phyloP scores from a whole-genome alignment of 129 eudicot genomes.

The Chrysanthemum lavandulifolium region DNA sequence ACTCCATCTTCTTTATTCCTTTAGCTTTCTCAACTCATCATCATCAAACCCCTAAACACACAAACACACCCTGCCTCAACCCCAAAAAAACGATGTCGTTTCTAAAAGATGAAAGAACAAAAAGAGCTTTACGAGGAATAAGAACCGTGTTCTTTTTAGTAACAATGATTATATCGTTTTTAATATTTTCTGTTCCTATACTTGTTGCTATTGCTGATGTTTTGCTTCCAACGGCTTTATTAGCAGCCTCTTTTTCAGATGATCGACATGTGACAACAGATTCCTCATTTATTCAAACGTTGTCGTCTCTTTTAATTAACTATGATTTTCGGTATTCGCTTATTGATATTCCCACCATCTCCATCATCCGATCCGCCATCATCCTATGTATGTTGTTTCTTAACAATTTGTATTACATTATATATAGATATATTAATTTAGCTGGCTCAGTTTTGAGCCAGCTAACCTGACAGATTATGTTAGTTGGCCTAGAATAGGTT shows the following conservation, averaged over 20 bases:
- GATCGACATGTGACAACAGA: neutral
- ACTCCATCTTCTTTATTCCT: conserved; percentile 13
- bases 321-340: conserved; percentile 78
- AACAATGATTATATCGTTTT: conserved; percentile 68
- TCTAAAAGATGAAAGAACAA: conserved; percentile 51
- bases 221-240: conserved; percentile 66
- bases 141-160: conserved; percentile 68
- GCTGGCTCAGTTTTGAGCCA: neutral
- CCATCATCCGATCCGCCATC: conserved; percentile 69
- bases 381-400: conserved; percentile 58
- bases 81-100: conserved; percentile 30
- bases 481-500: too few species aligned
- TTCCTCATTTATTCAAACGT: conserved; percentile 40
- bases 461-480: too few species aligned
- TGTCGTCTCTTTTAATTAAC: conserved; percentile 44
- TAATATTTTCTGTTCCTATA: conserved; percentile 73
- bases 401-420: too few species aligned
- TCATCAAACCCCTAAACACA: neutral
- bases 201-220: conserved; percentile 68
- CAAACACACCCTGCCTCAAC: neutral
- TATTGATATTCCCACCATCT: conserved; percentile 80
- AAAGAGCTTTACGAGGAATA: conserved; percentile 49
- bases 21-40: conserved; percentile 20
- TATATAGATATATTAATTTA: neutral
- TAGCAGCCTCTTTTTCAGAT: conserved; percentile 51